These are phyloP conservation scores for Mortierella sp. DNA, from an alignment of 371 early-diverging fungal species.

Conservation along the genomic window DNA sequence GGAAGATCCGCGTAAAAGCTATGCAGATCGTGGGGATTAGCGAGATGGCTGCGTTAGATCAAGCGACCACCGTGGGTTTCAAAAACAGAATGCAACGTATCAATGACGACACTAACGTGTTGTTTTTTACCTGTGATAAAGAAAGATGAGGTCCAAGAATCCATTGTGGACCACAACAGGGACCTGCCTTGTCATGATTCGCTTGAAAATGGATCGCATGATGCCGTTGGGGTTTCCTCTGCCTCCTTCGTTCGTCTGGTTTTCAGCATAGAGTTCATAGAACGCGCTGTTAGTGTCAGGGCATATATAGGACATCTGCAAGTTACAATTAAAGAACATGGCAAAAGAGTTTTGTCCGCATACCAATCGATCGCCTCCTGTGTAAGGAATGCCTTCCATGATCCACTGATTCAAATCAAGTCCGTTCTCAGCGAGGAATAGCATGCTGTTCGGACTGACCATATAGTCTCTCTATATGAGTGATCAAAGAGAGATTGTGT, in stretches of 20 bases:
- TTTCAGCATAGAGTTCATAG: background rate
- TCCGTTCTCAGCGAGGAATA: constrained; percentile 84
- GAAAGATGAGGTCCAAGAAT: constrained; percentile 87
- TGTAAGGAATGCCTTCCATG: constrained; percentile 81
- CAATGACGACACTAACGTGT: too few species aligned
- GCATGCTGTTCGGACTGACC: constrained; percentile 75
- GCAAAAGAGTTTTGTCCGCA: background rate
- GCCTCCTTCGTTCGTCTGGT: constrained; percentile 45
- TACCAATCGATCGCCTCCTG: constrained; percentile 63
- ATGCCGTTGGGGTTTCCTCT: constrained; percentile 55
- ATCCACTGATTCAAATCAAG: constrained; percentile 87
- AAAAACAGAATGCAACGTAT: background rate
- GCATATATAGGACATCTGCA: too few species aligned
- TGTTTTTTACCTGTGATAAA: constrained; percentile 77
- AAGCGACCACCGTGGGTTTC: background rate
- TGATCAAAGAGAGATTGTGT: too few species aligned
- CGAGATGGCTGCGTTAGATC: background rate
- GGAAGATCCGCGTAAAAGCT: constrained; percentile 86
- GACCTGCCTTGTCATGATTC: constrained; percentile 56
- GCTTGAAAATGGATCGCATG: constrained; percentile 63
- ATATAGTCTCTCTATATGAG: constrained; percentile 56
- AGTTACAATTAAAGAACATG: background rate
- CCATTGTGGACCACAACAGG: constrained; percentile 94
- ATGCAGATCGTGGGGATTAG: background rate
- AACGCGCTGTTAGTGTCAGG: background rate